Percentiles rank a stretch among this genome's conserved stretches.
Conservation (phyloP, 108 stramenopile species). For the Aurantiochytrium sp. region DNA sequence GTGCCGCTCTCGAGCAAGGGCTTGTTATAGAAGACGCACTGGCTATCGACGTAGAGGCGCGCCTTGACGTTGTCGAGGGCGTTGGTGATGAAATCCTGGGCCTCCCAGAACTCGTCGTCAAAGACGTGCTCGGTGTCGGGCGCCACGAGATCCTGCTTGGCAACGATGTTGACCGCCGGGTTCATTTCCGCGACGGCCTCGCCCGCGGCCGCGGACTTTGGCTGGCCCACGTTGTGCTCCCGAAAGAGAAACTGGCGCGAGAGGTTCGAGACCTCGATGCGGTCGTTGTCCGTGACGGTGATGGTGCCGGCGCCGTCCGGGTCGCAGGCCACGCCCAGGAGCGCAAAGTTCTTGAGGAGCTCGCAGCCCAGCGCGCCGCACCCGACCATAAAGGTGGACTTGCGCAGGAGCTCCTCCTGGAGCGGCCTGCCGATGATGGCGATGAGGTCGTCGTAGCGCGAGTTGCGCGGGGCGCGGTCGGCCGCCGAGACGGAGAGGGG, state of each 20-base stretch:
- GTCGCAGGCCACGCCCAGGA: slow-evolving; percentile 70
- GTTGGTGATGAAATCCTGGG: slow-evolving; percentile 71
- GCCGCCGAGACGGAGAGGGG: slow-evolving; percentile 1
- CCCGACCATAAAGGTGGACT: slow-evolving; percentile 73
- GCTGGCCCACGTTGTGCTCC: slow-evolving; percentile 73
- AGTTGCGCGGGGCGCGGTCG: slow-evolving; percentile 50
- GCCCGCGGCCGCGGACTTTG: slow-evolving; percentile 70
- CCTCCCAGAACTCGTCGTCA: slow-evolving; percentile 74
- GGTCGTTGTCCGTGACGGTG: slow-evolving; percentile 75
- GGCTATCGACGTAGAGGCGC: slow-evolving; percentile 63
- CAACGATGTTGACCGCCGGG: slow-evolving; percentile 60
- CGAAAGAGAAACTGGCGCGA: slow-evolving; percentile 80
- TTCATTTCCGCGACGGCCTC: slow-evolving; percentile 71
- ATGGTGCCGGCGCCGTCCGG: slow-evolving; percentile 60
- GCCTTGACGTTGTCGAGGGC: slow-evolving; percentile 83
- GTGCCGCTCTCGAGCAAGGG: slow-evolving; percentile 77
- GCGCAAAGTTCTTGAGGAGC: slow-evolving; percentile 76
- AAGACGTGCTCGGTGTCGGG: slow-evolving; percentile 70
- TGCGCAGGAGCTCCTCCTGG: slow-evolving; percentile 59
- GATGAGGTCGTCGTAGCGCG: slow-evolving; percentile 69
- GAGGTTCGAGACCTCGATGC: slow-evolving; percentile 76
- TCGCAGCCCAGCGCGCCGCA: slow-evolving; percentile 81
- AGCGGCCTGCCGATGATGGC: slow-evolving; percentile 68
- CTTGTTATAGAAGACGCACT: slow-evolving; percentile 77
- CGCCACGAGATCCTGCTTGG: slow-evolving; percentile 69